These are phyloP conservation scores for Perkinsela sp. DNA, from an alignment of 208 protist genomes.

Conservation along the genomic window DNA sequence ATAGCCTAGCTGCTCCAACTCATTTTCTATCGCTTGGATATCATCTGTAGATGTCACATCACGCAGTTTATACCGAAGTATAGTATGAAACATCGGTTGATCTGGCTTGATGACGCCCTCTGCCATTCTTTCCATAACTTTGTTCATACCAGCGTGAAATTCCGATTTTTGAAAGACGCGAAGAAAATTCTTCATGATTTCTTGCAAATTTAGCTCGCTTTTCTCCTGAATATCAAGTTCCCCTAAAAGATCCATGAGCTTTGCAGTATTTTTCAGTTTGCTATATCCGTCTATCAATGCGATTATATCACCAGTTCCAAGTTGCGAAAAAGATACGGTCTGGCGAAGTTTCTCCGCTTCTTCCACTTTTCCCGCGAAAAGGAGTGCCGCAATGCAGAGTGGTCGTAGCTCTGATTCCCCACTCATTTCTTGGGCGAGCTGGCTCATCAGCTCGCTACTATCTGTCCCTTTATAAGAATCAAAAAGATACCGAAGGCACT, in stretches of 20 bases:
- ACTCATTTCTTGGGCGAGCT: constrained; percentile 49
- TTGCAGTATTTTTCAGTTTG: constrained; percentile 21
- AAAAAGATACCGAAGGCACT: constrained; percentile 36
- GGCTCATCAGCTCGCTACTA: constrained; percentile 40
- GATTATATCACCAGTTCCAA: constrained; percentile 21
- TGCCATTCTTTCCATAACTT: constrained; percentile 16
- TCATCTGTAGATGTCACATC: constrained; percentile 26
- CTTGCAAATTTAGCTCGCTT: neutral
- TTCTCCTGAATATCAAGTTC: constrained; percentile 2
- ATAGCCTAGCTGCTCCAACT: constrained; percentile 17
- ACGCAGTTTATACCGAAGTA: constrained; percentile 35
- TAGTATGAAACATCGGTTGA: constrained; percentile 14
- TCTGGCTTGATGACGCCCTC: constrained; percentile 14
- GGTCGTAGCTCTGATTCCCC: constrained; percentile 24
- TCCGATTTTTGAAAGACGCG: constrained; percentile 20
- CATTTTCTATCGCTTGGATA: constrained; percentile 23
- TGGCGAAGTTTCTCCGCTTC: constrained; percentile 23
- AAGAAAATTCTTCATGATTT: constrained; percentile 21
- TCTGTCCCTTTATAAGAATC: constrained; percentile 54
- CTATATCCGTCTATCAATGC: constrained; percentile 49
- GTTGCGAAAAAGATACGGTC: constrained; percentile 13
- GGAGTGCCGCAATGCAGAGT: constrained; percentile 42
- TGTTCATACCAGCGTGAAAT: constrained; percentile 21
- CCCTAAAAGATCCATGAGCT: constrained; percentile 18
- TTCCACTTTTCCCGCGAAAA: constrained; percentile 27